These are phyloP conservation scores for Aspergillus diversus DNA, from an alignment of 495 filamentous ascomycete species.

Conservation along the genomic window DNA sequence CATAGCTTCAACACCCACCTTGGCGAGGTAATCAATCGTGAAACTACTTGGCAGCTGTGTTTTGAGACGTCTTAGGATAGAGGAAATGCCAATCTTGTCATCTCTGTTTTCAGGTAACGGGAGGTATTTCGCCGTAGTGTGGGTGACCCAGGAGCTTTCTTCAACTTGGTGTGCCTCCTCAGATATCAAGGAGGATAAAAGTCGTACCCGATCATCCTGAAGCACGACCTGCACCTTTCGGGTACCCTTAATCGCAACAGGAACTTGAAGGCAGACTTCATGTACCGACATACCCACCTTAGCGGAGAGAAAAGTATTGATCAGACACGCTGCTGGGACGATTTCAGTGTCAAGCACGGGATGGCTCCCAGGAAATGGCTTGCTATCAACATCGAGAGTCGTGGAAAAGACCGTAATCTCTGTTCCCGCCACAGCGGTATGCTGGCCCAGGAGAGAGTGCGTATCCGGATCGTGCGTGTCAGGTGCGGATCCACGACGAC, in stretches of 20 bases:
- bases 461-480: constrained; percentile 33
- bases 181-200: constrained; percentile 35
- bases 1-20: constrained; percentile 46
- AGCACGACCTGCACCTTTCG: constrained; percentile 41
- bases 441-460: constrained; percentile 39
- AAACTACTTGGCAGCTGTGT: constrained; percentile 30
- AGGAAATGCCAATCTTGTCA: too few species aligned
- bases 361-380: constrained; percentile 40
- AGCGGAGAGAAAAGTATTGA: constrained; percentile 42
- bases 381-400: constrained; percentile 32
- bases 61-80: constrained; percentile 22
- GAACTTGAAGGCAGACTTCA: constrained; percentile 33
- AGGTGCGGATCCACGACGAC: constrained; percentile 31
- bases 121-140: constrained; percentile 40
- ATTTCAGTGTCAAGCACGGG: constrained; percentile 44
- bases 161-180: constrained; percentile 16
- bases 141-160: constrained; percentile 39
- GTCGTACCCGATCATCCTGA: constrained; percentile 24
- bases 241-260: constrained; percentile 37
- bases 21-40: constrained; percentile 43
- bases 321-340: constrained; percentile 41
- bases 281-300: constrained; percentile 23
- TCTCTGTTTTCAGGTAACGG: not conserved
- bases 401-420: constrained; percentile 32
- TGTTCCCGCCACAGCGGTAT: constrained; percentile 29